Evolutionary conservation across 768 basidiomycete species (phyloP).

Genomic region (Serpula lacrymans): DNA sequence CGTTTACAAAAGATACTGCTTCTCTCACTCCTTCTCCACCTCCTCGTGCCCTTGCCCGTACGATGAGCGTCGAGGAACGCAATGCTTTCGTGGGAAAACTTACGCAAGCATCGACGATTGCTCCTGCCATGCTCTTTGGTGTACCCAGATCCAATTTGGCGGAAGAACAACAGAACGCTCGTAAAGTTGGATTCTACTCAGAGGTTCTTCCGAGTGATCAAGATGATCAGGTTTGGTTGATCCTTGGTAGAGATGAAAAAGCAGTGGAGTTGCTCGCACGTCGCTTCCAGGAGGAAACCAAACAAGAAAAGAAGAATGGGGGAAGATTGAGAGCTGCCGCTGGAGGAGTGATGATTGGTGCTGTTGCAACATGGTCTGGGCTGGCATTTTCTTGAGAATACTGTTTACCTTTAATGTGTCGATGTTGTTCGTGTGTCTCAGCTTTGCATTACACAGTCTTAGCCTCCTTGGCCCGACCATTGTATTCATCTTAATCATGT

Average conservation of each 20-base stretch:
- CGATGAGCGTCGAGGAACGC: conserved; percentile 52
- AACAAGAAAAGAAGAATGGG: conserved; percentile 18
- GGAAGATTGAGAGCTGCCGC: conserved; percentile 44
- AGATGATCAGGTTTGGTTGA: conserved; percentile 40
- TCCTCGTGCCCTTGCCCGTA: conserved; percentile 36
- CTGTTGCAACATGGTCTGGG: conserved; percentile 57
- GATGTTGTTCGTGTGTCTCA: too few species aligned
- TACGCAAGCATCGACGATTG: conserved; percentile 26
- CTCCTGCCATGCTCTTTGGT: conserved; percentile 47
- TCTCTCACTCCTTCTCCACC: conserved; percentile 17
- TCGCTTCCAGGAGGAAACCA: conserved; percentile 28
- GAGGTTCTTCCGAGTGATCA: conserved; percentile 32
- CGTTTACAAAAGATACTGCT: conserved; percentile 22
- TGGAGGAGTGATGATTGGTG: conserved; percentile 58
- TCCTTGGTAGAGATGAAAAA: conserved; percentile 50
- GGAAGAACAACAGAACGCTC: conserved; percentile 37
- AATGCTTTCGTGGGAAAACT: conserved; percentile 48
- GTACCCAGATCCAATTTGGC: conserved; percentile 44
- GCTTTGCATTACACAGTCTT: too few species aligned
- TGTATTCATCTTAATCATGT: too few species aligned
- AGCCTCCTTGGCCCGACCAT: too few species aligned
- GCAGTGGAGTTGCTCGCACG: conserved; percentile 35
- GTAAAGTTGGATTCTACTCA: conserved; percentile 41
- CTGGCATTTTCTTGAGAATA: conserved; percentile 53
- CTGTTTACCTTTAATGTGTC: too few species aligned